These are phyloP conservation scores for Gyrodon lividus DNA, from an alignment of 768 basidiomycete species.

Conservation along the genomic window DNA sequence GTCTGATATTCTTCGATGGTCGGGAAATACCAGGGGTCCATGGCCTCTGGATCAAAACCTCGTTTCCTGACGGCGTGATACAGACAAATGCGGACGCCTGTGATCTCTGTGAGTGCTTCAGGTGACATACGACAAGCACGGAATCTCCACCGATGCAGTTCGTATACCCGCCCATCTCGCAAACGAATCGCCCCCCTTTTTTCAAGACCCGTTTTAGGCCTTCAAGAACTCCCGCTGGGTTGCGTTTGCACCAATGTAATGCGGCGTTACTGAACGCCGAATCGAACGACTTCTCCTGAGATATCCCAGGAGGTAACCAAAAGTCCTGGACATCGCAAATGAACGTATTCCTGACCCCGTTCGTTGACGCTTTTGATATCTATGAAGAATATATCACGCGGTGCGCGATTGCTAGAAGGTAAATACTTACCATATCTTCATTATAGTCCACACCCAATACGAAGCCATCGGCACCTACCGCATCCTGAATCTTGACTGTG, in stretches of 20 bases:
- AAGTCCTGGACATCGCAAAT: slow-evolving; percentile 55
- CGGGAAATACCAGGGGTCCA: slow-evolving; percentile 89
- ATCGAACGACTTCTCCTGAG: slow-evolving; percentile 50
- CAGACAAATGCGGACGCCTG: slow-evolving; percentile 62
- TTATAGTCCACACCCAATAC: slow-evolving; percentile 73
- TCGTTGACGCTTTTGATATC: slow-evolving; percentile 52
- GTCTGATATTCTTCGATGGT: slow-evolving; percentile 62
- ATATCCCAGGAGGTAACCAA: slow-evolving; percentile 31
- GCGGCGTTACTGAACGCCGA: slow-evolving; percentile 79
- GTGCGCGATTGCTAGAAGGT: not conserved
- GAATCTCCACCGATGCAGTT: slow-evolving; percentile 58
- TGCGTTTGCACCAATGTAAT: slow-evolving; percentile 82
- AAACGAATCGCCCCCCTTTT: slow-evolving; percentile 67
- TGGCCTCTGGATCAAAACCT: slow-evolving; percentile 54
- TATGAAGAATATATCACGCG: slow-evolving; percentile 21
- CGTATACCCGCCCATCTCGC: slow-evolving; percentile 76
- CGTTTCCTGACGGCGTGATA: slow-evolving; percentile 49
- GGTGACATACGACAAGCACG: not conserved
- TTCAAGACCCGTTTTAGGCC: slow-evolving; percentile 62
- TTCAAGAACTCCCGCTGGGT: slow-evolving; percentile 64
- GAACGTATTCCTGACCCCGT: slow-evolving; percentile 47
- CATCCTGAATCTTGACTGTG: slow-evolving; percentile 52
- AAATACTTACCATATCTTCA: slow-evolving; percentile 61
- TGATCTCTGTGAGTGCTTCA: slow-evolving; percentile 3
- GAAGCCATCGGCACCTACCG: slow-evolving; percentile 51